A percentile compares a stretch with the other conserved stretches of the same genome.
phyloP scores from a whole-genome alignment of 108 stramenopile species.

The Skeletonema grethae region DNA sequence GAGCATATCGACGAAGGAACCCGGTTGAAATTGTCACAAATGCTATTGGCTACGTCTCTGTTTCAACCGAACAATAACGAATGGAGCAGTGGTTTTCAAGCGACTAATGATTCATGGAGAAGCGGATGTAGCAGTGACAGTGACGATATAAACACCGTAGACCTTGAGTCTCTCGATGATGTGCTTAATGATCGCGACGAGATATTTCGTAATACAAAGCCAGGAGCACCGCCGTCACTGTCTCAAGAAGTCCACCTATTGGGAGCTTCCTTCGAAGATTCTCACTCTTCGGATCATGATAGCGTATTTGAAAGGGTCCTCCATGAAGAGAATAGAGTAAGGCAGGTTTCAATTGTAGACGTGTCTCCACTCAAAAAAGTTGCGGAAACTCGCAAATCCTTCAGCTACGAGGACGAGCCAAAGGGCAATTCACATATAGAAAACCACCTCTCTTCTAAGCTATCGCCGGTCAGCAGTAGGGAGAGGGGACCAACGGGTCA shows the following conservation, averaged over 20 bases:
- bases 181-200: neutral
- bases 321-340: too few species aligned
- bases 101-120: neutral
- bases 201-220: neutral
- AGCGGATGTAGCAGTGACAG: neutral
- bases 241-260: neutral
- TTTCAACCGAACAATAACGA: neutral
- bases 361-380: too few species aligned
- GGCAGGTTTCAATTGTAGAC: too few species aligned
- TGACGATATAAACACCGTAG: neutral
- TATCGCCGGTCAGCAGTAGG: neutral
- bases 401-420: neutral
- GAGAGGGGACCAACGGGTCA: neutral
- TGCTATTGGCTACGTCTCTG: neutral
- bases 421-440: neutral
- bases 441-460: too few species aligned
- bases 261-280: neutral
- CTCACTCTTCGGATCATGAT: neutral
- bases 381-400: too few species aligned
- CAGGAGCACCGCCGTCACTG: neutral
- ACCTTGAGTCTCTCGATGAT: conserved; percentile 2
- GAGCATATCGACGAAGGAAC: neutral
- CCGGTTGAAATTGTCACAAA: neutral
- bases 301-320: neutral
- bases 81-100: too few species aligned